Conservation (phyloP, 805 yeast genomes). For the Candida nitratophila region DNA sequence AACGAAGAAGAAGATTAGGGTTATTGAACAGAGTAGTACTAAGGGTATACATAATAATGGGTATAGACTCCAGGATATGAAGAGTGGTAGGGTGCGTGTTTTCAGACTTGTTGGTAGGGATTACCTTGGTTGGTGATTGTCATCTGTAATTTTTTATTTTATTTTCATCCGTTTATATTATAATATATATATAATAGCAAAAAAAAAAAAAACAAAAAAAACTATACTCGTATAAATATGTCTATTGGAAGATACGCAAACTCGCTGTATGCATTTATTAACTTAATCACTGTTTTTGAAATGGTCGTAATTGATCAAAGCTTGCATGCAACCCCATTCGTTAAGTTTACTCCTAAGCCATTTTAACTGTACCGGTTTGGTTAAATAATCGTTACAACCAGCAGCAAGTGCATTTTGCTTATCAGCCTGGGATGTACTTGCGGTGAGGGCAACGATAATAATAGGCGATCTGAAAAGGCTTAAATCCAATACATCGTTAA, state of each 20-base stretch:
- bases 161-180: not conserved
- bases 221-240: no score
- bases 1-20: conserved; percentile 62
- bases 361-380: conserved; percentile 89
- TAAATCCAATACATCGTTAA: conserved; percentile 52
- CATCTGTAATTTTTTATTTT: not conserved
- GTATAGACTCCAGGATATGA: conserved; percentile 66
- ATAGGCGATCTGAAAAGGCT: conserved; percentile 82
- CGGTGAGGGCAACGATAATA: conserved; percentile 96
- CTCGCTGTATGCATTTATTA: no score
- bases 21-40: conserved; percentile 44
- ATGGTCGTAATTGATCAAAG: conserved; percentile 88
- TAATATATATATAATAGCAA: no score
- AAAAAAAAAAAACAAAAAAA: no score
- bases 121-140: conserved; percentile 59
- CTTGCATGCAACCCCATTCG: conserved; percentile 99
- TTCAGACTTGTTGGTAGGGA: conserved; percentile 73
- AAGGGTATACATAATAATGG: conserved; percentile 54
- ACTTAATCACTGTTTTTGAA: conserved; percentile 46
- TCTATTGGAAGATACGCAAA: no score
- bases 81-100: conserved; percentile 70
- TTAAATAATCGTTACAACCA: conserved; percentile 94
- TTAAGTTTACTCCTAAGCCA: conserved; percentile 93
- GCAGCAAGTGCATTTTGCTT: conserved; percentile 89
- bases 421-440: conserved; percentile 79